Base-by-base conservation (phyloP, 2,329 filamentous ascomycete species). In the Colletotrichum trifolii region DNA sequence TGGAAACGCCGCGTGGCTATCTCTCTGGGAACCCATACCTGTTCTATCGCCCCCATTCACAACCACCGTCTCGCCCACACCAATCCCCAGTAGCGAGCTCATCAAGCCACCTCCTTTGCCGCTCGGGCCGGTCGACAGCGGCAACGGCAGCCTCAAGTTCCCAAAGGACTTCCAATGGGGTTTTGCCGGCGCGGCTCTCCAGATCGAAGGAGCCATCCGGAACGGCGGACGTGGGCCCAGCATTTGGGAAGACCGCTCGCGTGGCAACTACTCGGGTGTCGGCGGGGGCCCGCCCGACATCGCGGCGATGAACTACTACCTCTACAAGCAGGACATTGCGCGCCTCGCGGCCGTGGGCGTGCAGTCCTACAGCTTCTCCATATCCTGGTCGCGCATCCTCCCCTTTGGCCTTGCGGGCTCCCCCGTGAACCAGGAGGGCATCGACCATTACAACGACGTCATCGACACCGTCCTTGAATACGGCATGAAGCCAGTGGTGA, bases 261-360 rank as follows among this genome's bases (percentile, higher is more conserved):
- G 43, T 6, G 50, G 49, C 13, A 54, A 56, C 62, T 73, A 76
- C 38, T 79, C 80, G 4, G 53, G 53, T 15, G 9, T 11, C 6
- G 34, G 34, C 6, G 10, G 33, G 8, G 53, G 53, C 34, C 53
- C 53, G 13, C 53, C 53, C 1, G 53, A 55, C 2, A 46, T 55
- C 42, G 53, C 6, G 81, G 81, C 45, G 80, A 83, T 55, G 72
- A 79, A 85, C 62, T 86, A 86, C 70, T 86, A 84, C 62, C 73
- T 84, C 8, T 86, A 86, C 69, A 85, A 85, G 70, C 83, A 86
- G 72, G 83, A 86, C 49, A 84, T 87, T 50, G 83, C 82, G 60
- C 79, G 83, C 0, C 75, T 86, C 10, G 83, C 83, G 2, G 76
- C 81, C 1, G 78, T 87, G 70, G 84, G 84, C 0, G 78, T 84